Conservation (phyloP, 2,329 filamentous ascomycete genomes). For the Exophiala sp. region DNA sequence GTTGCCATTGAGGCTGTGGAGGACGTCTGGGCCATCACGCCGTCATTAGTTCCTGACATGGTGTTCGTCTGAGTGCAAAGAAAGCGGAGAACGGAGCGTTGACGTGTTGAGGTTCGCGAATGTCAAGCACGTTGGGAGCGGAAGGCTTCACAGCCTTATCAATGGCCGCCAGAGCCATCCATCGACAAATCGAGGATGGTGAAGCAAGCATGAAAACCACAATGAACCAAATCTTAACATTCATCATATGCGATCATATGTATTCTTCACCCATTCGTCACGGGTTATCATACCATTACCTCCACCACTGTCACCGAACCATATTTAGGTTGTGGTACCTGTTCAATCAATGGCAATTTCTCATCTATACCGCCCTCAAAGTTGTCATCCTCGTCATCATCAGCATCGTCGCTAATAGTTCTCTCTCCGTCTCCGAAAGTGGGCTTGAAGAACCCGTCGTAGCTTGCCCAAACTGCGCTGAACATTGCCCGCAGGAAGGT, state of each 20-base stretch:
- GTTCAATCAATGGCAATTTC: slow-evolving; percentile 20
- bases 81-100: too few species aligned
- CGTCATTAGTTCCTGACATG: not conserved
- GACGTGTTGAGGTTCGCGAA: too few species aligned
- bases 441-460: slow-evolving; percentile 61
- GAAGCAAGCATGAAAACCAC: too few species aligned
- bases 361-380: slow-evolving; percentile 10
- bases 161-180: too few species aligned
- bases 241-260: too few species aligned
- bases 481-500: slow-evolving; percentile 52
- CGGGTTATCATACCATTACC: slow-evolving; percentile 9
- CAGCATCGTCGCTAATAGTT: slow-evolving; percentile 38
- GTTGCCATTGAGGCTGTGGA: slow-evolving; percentile 7
- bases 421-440: slow-evolving; percentile 86
- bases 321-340: slow-evolving; percentile 10
- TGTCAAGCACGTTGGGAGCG: too few species aligned
- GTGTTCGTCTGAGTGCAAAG: too few species aligned
- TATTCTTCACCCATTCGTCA: not conserved
- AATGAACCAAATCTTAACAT: too few species aligned
- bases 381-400: slow-evolving; percentile 6
- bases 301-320: slow-evolving; percentile 13
- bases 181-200: too few species aligned
- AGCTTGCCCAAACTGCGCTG: slow-evolving; percentile 58
- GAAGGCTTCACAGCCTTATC: too few species aligned
- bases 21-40: not conserved